Conservation (phyloP, 192 early-diverging fungal genomes). For the Spinellus fusiger region DNA sequence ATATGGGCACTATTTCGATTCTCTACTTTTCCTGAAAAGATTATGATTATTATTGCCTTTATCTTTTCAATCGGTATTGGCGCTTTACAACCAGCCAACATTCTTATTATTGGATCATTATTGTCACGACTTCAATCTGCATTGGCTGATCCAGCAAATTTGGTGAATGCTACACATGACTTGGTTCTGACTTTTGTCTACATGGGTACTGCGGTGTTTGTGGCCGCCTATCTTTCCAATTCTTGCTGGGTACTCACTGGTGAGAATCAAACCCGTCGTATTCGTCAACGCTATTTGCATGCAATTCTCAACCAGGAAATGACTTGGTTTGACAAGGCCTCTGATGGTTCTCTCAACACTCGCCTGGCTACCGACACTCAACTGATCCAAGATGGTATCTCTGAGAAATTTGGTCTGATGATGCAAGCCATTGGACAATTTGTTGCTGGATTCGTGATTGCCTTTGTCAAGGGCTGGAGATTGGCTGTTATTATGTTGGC, state of each 20-base stretch:
- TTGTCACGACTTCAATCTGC: background rate
- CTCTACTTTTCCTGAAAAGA: conserved; percentile 16
- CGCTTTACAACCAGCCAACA: conserved; percentile 22
- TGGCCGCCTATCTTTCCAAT: conserved; percentile 55
- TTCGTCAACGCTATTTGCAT: conserved; percentile 68
- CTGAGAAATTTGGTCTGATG: conserved; percentile 76
- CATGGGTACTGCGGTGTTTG: conserved; percentile 52
- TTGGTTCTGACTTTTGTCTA: conserved; percentile 45
- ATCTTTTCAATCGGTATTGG: conserved; percentile 20
- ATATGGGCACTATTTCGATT: conserved; percentile 65
- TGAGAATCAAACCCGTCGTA: conserved; percentile 54
- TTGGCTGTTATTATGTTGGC: conserved; percentile 77
- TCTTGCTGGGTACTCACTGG: conserved; percentile 45
- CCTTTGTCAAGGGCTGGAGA: conserved; percentile 75
- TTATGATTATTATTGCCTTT: conserved; percentile 8
- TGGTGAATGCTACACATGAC: conserved; percentile 9
- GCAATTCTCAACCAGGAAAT: conserved; percentile 83
- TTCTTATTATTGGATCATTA: conserved; percentile 27
- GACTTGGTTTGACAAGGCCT: conserved; percentile 76
- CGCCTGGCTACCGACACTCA: conserved; percentile 83
- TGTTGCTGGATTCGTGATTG: conserved; percentile 67
- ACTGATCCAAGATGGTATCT: conserved; percentile 82
- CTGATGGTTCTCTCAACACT: conserved; percentile 78
- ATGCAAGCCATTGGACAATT: conserved; percentile 62
- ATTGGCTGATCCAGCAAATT: background rate